Percentiles rank a stretch among this genome's conserved stretches.
Conservation (phyloP, 306 rosid genomes). For the Arachis hypogaea region DNA sequence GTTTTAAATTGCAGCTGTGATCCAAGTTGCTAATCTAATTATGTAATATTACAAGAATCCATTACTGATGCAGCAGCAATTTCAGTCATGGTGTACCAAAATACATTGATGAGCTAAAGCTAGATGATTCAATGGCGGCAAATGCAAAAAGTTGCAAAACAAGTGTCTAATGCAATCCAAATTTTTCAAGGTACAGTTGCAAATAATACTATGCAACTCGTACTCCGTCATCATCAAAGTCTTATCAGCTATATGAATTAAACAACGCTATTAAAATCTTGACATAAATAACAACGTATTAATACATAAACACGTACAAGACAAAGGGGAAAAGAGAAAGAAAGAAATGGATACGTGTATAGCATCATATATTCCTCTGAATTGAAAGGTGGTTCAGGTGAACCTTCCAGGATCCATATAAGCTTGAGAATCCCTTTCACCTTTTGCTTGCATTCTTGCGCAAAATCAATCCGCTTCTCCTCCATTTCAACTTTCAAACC, state of each 20-base stretch:
- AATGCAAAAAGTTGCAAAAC: background rate
- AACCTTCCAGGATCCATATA: conserved; percentile 42
- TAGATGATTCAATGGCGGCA: no score
- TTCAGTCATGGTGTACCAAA: background rate
- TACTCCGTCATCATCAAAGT: no score
- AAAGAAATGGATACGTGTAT: conserved; percentile 41
- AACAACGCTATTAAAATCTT: background rate
- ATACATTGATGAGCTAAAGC: background rate
- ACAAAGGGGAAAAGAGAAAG: no score
- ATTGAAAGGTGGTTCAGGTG: conserved; percentile 34
- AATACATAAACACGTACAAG: background rate
- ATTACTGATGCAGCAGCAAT: background rate
- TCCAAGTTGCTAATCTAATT: background rate
- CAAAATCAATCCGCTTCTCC: conserved; percentile 10
- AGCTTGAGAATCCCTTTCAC: conserved; percentile 41
- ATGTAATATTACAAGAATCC: background rate
- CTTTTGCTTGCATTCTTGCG: conserved; percentile 44
- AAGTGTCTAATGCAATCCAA: background rate
- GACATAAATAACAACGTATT: background rate
- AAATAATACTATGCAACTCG: background rate
- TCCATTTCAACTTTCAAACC: conserved; percentile 29
- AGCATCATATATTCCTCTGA: conserved; percentile 38
- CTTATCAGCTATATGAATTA: no score
- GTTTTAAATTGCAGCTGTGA: background rate
- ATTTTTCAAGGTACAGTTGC: background rate